Evolutionary conservation across 2,329 filamentous ascomycete species (phyloP), one percentile per base, ranked within the genome.

Genomic region (Aspergillus bombycis): DNA sequence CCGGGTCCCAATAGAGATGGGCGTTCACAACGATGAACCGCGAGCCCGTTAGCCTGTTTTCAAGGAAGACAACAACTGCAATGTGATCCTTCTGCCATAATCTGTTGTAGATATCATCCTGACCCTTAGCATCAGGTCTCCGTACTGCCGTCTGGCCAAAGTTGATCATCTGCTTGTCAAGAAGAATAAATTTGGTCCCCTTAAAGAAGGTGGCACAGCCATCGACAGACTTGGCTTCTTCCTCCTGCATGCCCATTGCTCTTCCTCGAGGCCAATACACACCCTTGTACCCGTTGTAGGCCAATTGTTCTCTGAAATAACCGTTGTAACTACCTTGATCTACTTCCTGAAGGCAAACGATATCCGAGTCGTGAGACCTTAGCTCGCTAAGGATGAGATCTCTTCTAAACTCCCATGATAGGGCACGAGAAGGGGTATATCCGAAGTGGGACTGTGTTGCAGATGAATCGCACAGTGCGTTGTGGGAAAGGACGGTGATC

Each of bases 51-150:
- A 87, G 82, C 43, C 94, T 88, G 72, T 96, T 97, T 79, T 99
- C 95, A 66, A 99, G 88, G 82, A 98, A 96, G 61, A 91, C 89
- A 55, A 97, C 88, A 55, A 97, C 90, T 19, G 91, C 95, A 77
- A 99, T 97, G 76, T 98, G 94, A 83, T 99, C 95, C 80, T 95
- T 93, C 65, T 94, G 94, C 95, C 97, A 98, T 65, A 99, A 91
- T 32, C 95, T 91, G 77, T 99, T 99, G 85, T 97, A 98, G 62
- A 98, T 94, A 73, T 99, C 95, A 75, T 96, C 92, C 73, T 96
- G 93, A 62, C 94, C 92, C 81, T 98, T 98, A 88, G 97, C 97
- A 76, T 98, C 95, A 3, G 94, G 92, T 68, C 95, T 86, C 75
- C 96, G 95, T 79, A 99, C 97, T 68, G 94, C 94, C 62, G 93